Evolutionary conservation across 768 basidiomycete species (phyloP).

Genomic region (Podaxis sp.): DNA sequence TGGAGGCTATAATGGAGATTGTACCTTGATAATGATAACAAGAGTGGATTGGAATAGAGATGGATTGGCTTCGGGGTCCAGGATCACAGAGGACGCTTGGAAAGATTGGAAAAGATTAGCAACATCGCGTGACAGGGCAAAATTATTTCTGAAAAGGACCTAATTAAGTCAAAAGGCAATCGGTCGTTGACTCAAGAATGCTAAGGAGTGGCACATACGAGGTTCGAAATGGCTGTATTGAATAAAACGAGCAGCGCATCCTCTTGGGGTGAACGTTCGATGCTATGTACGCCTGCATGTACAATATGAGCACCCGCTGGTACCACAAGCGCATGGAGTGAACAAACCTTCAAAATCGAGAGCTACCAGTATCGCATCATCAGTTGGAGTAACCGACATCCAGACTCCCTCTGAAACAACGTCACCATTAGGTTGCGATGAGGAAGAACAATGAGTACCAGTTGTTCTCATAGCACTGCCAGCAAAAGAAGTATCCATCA

Average conservation of each 20-base stretch:
- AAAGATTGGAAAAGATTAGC: constrained; percentile 61
- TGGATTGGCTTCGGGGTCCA: constrained; percentile 59
- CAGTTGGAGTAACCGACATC: constrained; percentile 65
- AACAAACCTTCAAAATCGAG: constrained; percentile 60
- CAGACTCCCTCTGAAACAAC: constrained; percentile 50
- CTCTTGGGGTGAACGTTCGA: constrained; percentile 63
- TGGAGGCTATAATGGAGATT: not conserved
- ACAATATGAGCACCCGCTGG: not conserved
- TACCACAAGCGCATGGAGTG: not conserved
- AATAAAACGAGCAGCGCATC: constrained; percentile 63
- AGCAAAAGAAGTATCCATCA: constrained; percentile 63
- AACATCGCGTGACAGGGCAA: constrained; percentile 59
- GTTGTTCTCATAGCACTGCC: constrained; percentile 68
- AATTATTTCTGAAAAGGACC: constrained; percentile 68
- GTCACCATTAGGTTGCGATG: not conserved
- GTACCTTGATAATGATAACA: constrained; percentile 62
- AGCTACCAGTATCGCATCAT: constrained; percentile 51
- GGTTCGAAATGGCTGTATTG: constrained; percentile 63
- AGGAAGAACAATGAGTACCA: constrained; percentile 21
- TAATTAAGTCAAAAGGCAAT: constrained; percentile 19
- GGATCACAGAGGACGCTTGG: constrained; percentile 54
- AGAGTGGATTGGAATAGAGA: constrained; percentile 57
- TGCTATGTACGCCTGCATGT: constrained; percentile 52
- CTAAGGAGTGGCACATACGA: constrained; percentile 30
- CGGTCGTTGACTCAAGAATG: too few relatives aligned